These are phyloP conservation scores for Malania oleifera DNA, from an alignment of 164 flowering plant genomes.

Conservation along the genomic window DNA sequence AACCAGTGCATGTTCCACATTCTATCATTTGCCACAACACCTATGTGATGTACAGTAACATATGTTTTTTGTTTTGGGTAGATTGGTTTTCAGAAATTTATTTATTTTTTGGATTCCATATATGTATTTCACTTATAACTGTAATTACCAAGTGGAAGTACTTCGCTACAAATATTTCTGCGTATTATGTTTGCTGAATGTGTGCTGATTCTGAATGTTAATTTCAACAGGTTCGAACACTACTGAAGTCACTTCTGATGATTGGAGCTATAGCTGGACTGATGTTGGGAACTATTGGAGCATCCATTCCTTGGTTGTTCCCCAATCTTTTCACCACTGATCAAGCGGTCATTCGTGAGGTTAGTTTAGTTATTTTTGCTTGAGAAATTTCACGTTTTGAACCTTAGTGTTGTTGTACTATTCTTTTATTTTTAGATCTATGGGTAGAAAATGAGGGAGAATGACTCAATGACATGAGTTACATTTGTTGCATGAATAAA, in stretches of 20 bases:
- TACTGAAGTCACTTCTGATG: slow-evolving; percentile 74
- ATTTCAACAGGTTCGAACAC: slow-evolving; percentile 56
- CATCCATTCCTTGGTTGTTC: slow-evolving; percentile 64
- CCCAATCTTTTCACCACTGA: slow-evolving; percentile 80
- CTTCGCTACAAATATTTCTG: background rate
- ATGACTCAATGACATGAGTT: too few species aligned
- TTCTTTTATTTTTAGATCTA: background rate
- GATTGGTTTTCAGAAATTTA: too few species aligned
- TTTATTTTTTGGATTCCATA: too few species aligned
- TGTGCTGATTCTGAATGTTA: slow-evolving; percentile 10
- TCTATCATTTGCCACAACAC: too few species aligned
- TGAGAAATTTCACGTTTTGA: background rate
- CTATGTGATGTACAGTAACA: too few species aligned
- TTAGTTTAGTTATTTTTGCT: slow-evolving; percentile 18
- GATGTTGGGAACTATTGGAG: slow-evolving; percentile 56
- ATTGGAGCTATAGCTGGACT: slow-evolving; percentile 73
- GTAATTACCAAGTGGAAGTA: background rate
- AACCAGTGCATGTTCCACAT: too few species aligned
- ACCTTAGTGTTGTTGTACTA: too few species aligned
- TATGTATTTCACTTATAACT: too few species aligned
- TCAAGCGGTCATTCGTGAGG: slow-evolving; percentile 59
- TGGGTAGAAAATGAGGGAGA: background rate
- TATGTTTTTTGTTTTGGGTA: too few species aligned
- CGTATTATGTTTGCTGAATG: background rate
- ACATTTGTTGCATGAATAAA: too few species aligned